These are phyloP conservation scores for Aureobasidium leucospermi DNA, from an alignment of 2,329 filamentous ascomycete species.

Conservation along the genomic window DNA sequence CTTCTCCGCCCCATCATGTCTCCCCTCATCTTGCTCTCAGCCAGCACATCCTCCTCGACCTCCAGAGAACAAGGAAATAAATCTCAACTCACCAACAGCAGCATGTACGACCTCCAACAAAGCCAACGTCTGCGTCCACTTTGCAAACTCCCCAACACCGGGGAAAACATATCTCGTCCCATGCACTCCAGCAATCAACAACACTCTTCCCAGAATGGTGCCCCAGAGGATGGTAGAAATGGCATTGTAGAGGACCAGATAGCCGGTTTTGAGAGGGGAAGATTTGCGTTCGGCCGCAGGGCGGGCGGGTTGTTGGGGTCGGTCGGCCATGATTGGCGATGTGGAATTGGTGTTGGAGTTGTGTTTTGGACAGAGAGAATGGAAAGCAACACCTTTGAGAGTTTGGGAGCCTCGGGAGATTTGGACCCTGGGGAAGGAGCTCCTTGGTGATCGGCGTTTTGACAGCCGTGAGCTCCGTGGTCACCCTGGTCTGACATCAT, in stretches of 20 bases:
- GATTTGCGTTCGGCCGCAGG: background rate
- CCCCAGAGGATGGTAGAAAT: slow-evolving; percentile 71
- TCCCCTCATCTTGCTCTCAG: too few species aligned
- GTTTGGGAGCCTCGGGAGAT: too few species aligned
- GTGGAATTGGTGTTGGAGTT: background rate
- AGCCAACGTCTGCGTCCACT: slow-evolving; percentile 78
- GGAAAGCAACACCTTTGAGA: too few species aligned
- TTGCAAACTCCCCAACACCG: slow-evolving; percentile 59
- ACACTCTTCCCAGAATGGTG: slow-evolving; percentile 63
- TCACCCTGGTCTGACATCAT: too few species aligned
- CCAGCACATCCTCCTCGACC: background rate
- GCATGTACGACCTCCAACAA: slow-evolving; percentile 78
- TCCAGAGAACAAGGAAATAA: background rate
- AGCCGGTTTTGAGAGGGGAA: slow-evolving; percentile 35
- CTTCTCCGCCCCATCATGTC: background rate
- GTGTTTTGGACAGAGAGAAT: background rate
- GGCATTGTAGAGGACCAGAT: slow-evolving; percentile 82
- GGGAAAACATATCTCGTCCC: slow-evolving; percentile 52
- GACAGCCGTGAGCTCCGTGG: too few species aligned
- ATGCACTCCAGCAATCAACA: slow-evolving; percentile 41
- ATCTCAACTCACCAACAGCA: slow-evolving; percentile 52
- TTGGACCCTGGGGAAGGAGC: slow-evolving; percentile 4
- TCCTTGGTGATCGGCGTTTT: background rate
- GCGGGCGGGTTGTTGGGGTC: background rate
- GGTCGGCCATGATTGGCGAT: slow-evolving; percentile 8